Percentiles rank a stretch among this genome's conserved stretches.
Evolutionary conservation across 345 rosid species (phyloP).

Genomic region (Arabis alpina): DNA sequence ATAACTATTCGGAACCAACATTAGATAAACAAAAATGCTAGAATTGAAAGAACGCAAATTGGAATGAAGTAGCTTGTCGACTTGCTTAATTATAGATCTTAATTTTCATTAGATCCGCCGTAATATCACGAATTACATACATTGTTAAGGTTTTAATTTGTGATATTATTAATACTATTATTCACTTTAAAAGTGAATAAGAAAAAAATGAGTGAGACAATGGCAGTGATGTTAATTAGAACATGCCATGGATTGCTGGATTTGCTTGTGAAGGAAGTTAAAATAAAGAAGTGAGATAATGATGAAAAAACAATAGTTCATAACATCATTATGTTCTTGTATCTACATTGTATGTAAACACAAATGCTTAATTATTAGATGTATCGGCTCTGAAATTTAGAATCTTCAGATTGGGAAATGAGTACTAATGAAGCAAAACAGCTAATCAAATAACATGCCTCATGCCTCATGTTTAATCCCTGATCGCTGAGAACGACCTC

Average conservation of each 20-base stretch:
- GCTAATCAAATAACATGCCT: too few relatives aligned
- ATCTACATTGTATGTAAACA: background rate
- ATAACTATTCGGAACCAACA: background rate
- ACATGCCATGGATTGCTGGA: constrained; percentile 22
- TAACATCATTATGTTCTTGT: constrained; percentile 30
- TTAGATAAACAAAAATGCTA: background rate
- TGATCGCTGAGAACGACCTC: too few relatives aligned
- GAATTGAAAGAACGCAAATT: background rate
- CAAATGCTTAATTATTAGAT: background rate
- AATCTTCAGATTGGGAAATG: background rate
- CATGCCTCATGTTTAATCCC: too few relatives aligned
- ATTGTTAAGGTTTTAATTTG: background rate
- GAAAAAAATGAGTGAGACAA: background rate
- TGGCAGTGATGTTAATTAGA: constrained; percentile 10
- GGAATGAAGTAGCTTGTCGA: background rate
- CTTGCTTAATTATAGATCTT: too few relatives aligned
- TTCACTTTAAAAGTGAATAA: background rate
- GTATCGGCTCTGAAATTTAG: background rate
- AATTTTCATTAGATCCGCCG: background rate
- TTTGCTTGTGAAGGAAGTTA: constrained; percentile 28
- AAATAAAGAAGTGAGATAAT: constrained; percentile 15
- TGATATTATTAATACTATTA: background rate
- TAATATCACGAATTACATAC: constrained; percentile 2
- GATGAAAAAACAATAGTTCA: constrained; percentile 22
- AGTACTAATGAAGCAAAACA: background rate